phyloP scores from a whole-genome alignment of 805 yeast genomes.

The Saccharomycopsis sp. region DNA sequence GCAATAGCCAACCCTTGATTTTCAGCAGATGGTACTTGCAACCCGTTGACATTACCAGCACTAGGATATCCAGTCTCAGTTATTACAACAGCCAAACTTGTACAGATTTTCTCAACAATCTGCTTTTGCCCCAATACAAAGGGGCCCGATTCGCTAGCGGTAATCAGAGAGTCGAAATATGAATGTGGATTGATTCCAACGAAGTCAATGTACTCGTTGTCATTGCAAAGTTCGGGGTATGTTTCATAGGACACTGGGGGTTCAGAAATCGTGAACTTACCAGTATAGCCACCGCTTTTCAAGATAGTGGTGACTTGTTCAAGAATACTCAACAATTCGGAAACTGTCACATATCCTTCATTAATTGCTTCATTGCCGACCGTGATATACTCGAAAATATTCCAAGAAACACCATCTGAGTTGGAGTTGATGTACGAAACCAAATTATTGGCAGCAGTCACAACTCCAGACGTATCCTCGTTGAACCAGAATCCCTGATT shows the following conservation, averaged over 20 bases:
- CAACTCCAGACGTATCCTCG: slow-evolving; percentile 65
- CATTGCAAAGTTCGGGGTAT: slow-evolving; percentile 61
- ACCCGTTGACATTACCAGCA: slow-evolving; percentile 63
- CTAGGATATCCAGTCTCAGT: slow-evolving; percentile 92
- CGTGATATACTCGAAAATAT: slow-evolving; percentile 65
- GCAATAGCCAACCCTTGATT: slow-evolving; percentile 70
- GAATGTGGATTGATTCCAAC: slow-evolving; percentile 86
- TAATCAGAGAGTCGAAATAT: slow-evolving; percentile 59
- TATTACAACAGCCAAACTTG: slow-evolving; percentile 46
- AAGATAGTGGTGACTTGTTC: slow-evolving; percentile 53
- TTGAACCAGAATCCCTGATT: slow-evolving; percentile 86
- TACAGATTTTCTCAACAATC: slow-evolving; percentile 50
- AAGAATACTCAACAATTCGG: slow-evolving; percentile 61
- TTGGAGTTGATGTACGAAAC: slow-evolving; percentile 40
- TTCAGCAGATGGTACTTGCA: slow-evolving; percentile 58
- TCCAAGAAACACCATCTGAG: slow-evolving; percentile 50
- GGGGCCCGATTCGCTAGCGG: slow-evolving; percentile 63
- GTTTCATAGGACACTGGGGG: slow-evolving; percentile 71
- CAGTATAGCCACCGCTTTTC: slow-evolving; percentile 65
- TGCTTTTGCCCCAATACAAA: slow-evolving; percentile 60
- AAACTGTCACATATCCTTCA: slow-evolving; percentile 51
- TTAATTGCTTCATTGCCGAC: slow-evolving; percentile 86
- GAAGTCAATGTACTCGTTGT: slow-evolving; percentile 59
- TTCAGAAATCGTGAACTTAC: slow-evolving; percentile 77
- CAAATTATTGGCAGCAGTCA: slow-evolving; percentile 46